Base-by-base conservation (phyloP, 345 rosid genomes). In the Trapa incisa region DNA sequence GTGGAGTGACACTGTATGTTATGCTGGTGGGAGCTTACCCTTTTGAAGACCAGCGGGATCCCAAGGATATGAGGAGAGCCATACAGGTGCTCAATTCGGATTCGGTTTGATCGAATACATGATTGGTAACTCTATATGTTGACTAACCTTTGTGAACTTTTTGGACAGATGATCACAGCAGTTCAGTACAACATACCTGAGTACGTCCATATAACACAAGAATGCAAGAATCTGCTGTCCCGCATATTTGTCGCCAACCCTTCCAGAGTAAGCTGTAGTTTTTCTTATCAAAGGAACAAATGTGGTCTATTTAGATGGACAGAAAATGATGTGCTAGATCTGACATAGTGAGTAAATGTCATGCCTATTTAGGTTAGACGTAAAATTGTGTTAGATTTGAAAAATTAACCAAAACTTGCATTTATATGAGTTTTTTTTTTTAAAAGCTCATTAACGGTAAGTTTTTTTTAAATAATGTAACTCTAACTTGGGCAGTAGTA, bases 11-110 rank as follows among this genome's bases (percentile, higher is more conserved):
- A 67, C 91, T 92, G 37, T 92, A 89, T 71, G 96, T 92, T 32
- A 92, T 92, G 98, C 72, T 92, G 70, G 95, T 92, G 64, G 98
- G 98, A 58, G 95, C 89, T 52, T 92, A 92, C 75, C 98, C 98
- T 33, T 92, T 92, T 72, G 98, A 92, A 73, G 98, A 92, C 78
- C 92, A 85, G 43, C 74, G 80, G 64, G 98, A 92, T 75, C 96
- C 98, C 12, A 84, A 80, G 70, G 89, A 92, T 84, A 87, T 89
- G 77, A 81, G 96, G 77, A 92, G 86, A 81, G 89, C 98, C 61
- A 89, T 92, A 71, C 95, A 92, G 86, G 98, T 92, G 76, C 64
- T 13, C 17, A 64, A 41, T 17, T 43, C 33, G 50, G 42, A 4
- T 11, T 58, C 38, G 5, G 63, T 32, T 58, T 11, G 43, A 43